Evolutionary conservation across 148 eudicot genomes (phyloP), one percentile per base, ranked within the genome.

Genomic region (Nyssa sinensis): DNA sequence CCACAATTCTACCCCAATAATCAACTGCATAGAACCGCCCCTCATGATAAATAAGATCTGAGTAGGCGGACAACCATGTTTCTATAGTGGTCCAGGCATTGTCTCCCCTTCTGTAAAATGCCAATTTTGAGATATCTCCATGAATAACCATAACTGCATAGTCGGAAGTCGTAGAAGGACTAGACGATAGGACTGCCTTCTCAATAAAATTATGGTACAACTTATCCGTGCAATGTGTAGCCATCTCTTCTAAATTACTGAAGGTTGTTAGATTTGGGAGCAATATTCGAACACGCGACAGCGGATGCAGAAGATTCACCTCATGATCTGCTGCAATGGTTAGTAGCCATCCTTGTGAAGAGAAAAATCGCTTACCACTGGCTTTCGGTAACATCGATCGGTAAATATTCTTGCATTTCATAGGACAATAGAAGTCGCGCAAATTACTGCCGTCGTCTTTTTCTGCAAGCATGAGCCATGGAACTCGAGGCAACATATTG

Each of bases 11-110:
- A n/a, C n/a, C n/a, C n/a, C n/a, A n/a, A n/a, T n/a, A n/a, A n/a
- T n/a, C n/a, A n/a, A n/a, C n/a, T 16, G 41, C 51, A 5, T 37
- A 66, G 5, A 25, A 35, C 37, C 10, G 17, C 6, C 51, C 69
- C 51, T 13, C 4, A 12, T 39, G 1, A 39, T n/a, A 37, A 7
- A 0, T 23, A 44, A 66, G 13, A 12, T 66, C 69, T 0, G 0
- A 0, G 30, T 11, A 66, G 6, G 0, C 0, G 21, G 4, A 0
- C 0, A 2, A 1, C 19, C 10, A 3, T 0, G 3, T 9, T 11
- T 5, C 13, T 5, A 66, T 23, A 0, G 8, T 7, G 19, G 31
- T 66, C 69, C 69, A 37, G 3, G 69, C 4, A 17, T 4, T 4
- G 2, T 37, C 69, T 24, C 30, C 69, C 6, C 49, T 29, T 66